Percentiles rank a stretch among this genome's conserved stretches.
phyloP scores from a whole-genome alignment of 2,329 filamentous ascomycete genomes.

The Colletotrichum paranaense region DNA sequence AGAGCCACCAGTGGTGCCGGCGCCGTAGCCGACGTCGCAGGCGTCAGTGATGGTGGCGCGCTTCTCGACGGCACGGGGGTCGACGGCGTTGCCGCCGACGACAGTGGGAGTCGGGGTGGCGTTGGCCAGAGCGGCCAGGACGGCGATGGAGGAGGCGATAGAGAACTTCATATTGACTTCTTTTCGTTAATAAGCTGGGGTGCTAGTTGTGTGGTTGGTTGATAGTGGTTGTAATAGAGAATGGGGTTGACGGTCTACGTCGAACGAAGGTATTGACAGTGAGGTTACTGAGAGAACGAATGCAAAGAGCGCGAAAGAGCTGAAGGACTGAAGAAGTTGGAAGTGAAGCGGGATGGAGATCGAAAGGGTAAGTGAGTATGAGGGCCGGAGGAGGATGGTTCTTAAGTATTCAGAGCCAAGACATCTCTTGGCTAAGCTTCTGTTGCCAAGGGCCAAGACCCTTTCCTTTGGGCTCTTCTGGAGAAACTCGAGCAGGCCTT shows the following conservation, averaged over 20 bases:
- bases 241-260: constrained; percentile 36
- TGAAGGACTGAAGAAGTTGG: constrained; percentile 24
- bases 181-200: neutral
- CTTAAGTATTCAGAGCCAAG: constrained; percentile 21
- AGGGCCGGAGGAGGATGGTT: constrained; percentile 2
- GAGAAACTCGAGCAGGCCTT: neutral
- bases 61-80: constrained; percentile 40
- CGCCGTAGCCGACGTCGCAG: constrained; percentile 49
- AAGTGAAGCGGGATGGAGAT: constrained; percentile 32
- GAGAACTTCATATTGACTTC: constrained; percentile 46
- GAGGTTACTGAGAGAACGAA: constrained; percentile 26
- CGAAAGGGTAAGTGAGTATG: neutral
- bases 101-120: constrained; percentile 46
- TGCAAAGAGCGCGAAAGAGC: constrained; percentile 28
- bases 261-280: constrained; percentile 30
- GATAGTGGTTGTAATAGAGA: neutral
- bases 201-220: constrained; percentile 12
- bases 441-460: constrained; percentile 28
- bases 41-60: constrained; percentile 49
- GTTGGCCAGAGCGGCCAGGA: constrained; percentile 43
- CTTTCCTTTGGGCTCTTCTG: neutral
- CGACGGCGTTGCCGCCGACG: constrained; percentile 40
- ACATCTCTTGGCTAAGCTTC: constrained; percentile 31
- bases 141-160: constrained; percentile 41
- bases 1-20: constrained; percentile 61